Base-by-base conservation (phyloP, 495 filamentous ascomycete genomes). In the Elasticomyces elasticus region DNA sequence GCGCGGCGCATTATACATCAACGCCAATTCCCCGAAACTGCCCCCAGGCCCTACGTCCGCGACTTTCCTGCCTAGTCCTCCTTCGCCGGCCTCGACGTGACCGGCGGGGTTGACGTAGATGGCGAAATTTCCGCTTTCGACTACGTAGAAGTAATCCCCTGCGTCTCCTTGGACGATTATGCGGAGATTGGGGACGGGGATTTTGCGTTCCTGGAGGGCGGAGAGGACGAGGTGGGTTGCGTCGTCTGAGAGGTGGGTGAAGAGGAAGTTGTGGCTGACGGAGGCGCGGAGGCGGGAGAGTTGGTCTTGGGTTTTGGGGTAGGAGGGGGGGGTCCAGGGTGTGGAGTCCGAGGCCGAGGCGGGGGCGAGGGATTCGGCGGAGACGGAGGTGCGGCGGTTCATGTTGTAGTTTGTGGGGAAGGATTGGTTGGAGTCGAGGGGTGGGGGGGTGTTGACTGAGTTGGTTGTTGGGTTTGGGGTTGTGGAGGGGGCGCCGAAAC, bases 1-100 rank as follows among this genome's bases (percentile, higher is more conserved):
- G 62, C 92, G 85, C 3, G 94, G 92, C 15, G 92, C 89, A 63
- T 96, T 96, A 72, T 98, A 98, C 92, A 98, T 97, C 62, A 98
- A 75, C 22, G 92, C 92, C 47, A 98, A 74, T 71, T 98, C 92
- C 57, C 92, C 92, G 71, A 98, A 98, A n/a, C 87, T 94, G 49
- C 90, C 89, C 25, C 94, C 94, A 2, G 89, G 80, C 33, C 85
- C 85, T 50, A 89, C 91, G 35, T 72, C 79, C 62, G 78, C 79
- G n/a, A 97, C 90, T 59, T 86, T 86, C 51, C 77, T 76, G 27
- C 92, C 92, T 74, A 95, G 79, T 5, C 91, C 92, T 54, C 89
- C 80, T 0, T 80, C 74, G 5, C 94, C 94, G 0, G 89, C 77
- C 62, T 92, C 84, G 53, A 94, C 76, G 6, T 81, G 72, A 49